These are phyloP conservation scores for Pseudogymnoascus pannorum DNA, from an alignment of 2,329 filamentous ascomycete genomes.

Conservation along the genomic window DNA sequence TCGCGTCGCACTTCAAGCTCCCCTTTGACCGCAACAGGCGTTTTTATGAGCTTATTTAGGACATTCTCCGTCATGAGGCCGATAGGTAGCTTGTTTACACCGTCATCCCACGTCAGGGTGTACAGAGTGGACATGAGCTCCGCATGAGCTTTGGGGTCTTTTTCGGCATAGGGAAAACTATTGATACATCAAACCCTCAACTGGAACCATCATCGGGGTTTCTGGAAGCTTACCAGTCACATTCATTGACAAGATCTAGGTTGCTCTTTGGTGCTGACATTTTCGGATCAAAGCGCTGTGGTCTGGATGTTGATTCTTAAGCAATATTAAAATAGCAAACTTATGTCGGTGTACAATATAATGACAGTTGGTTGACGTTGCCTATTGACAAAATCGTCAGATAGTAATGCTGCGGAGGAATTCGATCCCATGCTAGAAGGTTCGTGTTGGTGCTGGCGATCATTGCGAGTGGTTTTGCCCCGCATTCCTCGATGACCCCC, in stretches of 20 bases:
- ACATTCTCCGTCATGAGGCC: constrained; percentile 52
- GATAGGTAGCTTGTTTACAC: constrained; percentile 54
- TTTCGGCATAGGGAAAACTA: constrained; percentile 72
- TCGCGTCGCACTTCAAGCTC: constrained; percentile 54
- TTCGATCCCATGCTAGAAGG: constrained; percentile 1
- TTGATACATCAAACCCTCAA: neutral
- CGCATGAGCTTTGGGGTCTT: constrained; percentile 48
- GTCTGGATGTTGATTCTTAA: neutral
- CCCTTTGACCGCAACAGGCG: constrained; percentile 45
- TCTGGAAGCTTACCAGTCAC: constrained; percentile 42
- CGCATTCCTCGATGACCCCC: neutral
- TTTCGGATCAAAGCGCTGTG: neutral
- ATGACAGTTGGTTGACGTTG: neutral
- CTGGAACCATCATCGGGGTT: neutral
- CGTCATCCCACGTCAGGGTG: constrained; percentile 57
- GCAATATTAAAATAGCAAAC: neutral
- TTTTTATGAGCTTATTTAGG: constrained; percentile 39
- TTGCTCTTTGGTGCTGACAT: constrained; percentile 25
- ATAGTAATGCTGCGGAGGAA: neutral
- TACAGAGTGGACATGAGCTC: constrained; percentile 55
- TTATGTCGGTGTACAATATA: neutral
- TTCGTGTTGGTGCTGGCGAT: neutral
- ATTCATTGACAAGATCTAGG: constrained; percentile 46
- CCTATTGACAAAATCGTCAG: neutral
- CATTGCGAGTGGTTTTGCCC: neutral